Evolutionary conservation across 129 eudicot genomes (phyloP).

Genomic region (Flaveria sonorensis): DNA sequence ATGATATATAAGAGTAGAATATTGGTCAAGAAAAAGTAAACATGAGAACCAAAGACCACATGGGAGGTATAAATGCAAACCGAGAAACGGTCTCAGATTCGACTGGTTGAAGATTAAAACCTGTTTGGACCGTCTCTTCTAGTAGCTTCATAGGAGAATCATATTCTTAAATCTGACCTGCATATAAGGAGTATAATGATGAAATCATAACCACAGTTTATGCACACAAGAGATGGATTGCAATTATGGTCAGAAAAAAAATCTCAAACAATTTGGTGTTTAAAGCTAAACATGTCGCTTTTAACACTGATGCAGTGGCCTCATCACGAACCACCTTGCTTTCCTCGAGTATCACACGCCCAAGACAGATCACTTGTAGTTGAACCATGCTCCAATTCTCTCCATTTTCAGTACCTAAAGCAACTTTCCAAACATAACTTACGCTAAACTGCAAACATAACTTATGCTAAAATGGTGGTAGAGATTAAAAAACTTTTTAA

Average conservation of each 20-base stretch:
- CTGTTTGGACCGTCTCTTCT: background rate
- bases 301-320: conserved; percentile 24
- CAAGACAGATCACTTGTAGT: conserved; percentile 19
- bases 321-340: conserved; percentile 32
- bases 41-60: no score
- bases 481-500: no score
- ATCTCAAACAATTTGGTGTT: no score
- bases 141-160: background rate
- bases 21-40: no score
- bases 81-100: background rate
- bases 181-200: background rate
- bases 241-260: no score
- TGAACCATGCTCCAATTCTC: background rate
- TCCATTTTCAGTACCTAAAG: conserved; percentile 10
- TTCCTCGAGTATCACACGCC: conserved; percentile 24
- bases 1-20: no score
- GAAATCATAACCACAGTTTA: background rate
- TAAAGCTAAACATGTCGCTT: no score
- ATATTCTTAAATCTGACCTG: background rate
- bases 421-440: no score
- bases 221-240: no score
- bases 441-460: no score
- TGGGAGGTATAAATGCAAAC: background rate
- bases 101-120: background rate
- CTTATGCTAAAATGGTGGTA: no score